These are phyloP conservation scores for Corymbia calophylla DNA, from an alignment of 441 rosid genomes.

Conservation along the genomic window DNA sequence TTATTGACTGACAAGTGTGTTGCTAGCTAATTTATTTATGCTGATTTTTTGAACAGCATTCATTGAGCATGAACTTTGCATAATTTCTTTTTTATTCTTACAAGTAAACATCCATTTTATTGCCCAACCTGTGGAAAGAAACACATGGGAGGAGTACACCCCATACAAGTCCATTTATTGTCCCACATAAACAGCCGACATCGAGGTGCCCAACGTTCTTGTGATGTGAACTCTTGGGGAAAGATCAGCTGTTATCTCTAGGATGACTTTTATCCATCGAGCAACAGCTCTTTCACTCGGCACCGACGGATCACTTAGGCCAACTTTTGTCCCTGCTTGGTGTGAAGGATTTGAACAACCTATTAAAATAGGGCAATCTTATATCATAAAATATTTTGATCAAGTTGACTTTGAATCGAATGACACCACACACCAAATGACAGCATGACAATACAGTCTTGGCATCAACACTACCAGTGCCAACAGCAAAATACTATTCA, in stretches of 20 bases:
- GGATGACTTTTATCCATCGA: not conserved
- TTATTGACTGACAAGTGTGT: not conserved
- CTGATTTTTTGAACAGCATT: not conserved
- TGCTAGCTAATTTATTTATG: not conserved
- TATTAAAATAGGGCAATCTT: not conserved
- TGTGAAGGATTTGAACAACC: not conserved
- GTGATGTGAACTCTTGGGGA: not conserved
- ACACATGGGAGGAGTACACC: not conserved
- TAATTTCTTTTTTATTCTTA: not conserved
- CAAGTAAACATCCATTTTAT: not conserved
- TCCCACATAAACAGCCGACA: not conserved
- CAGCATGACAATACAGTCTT: not conserved
- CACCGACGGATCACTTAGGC: not conserved
- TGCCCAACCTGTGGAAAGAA: fast-evolving
- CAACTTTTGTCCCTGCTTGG: not conserved
- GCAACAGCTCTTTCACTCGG: fast-evolving
- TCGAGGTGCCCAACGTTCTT: not conserved
- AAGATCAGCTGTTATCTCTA: not conserved
- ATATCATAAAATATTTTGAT: not conserved
- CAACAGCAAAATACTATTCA: not conserved
- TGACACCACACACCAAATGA: not conserved
- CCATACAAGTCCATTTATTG: not conserved
- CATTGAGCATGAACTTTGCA: not conserved
- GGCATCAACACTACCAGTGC: fast-evolving
- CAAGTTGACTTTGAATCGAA: not conserved